phyloP scores from a whole-genome alignment of 2,329 filamentous ascomycete species.

The Alternaria brassicae region DNA sequence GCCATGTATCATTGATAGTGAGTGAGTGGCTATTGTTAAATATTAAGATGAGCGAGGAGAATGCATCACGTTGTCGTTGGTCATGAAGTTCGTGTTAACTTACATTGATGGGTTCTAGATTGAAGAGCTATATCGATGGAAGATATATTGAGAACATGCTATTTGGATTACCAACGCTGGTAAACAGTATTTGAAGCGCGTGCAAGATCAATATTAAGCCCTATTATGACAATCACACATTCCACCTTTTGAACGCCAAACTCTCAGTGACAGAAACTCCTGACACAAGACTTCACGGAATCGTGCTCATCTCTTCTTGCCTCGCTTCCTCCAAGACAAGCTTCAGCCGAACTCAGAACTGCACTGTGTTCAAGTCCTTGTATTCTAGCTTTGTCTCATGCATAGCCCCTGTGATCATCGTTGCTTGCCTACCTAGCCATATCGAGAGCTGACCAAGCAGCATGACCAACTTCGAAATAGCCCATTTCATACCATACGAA shows the following conservation, averaged over 20 bases:
- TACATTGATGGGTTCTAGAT: neutral
- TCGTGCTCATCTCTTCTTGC: accelerated
- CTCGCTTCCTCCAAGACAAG: neutral
- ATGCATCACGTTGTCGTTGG: neutral
- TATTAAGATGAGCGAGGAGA: neutral
- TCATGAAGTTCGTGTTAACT: neutral
- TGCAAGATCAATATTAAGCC: neutral
- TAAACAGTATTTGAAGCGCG: neutral
- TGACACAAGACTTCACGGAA: accelerated
- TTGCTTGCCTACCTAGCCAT: neutral
- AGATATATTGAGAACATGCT: accelerated
- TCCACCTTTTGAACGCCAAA: neutral
- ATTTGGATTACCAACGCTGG: neutral
- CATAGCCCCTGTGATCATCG: neutral
- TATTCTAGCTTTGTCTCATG: neutral
- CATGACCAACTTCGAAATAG: neutral
- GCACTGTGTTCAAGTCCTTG: neutral
- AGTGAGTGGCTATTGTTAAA: neutral
- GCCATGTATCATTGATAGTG: neutral
- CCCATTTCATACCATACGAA: neutral
- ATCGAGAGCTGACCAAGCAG: neutral
- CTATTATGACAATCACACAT: neutral
- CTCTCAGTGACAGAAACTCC: neutral
- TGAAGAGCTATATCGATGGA: neutral
- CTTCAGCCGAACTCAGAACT: neutral